Base-by-base conservation (phyloP, 805 yeast species). In the Zygoascus biomembranicola region DNA sequence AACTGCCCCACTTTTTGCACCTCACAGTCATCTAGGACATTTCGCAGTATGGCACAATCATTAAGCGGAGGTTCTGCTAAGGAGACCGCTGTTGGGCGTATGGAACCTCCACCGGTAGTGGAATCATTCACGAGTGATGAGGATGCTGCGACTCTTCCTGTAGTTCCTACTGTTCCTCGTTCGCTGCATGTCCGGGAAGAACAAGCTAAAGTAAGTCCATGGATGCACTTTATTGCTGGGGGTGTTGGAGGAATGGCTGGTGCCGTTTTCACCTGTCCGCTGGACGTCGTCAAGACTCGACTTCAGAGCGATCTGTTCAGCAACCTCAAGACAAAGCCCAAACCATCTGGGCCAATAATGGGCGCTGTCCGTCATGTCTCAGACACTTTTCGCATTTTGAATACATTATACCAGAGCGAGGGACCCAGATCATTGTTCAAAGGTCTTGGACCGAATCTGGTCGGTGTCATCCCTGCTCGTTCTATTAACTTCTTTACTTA, bases 381-480 rank as follows among this genome's bases (percentile, higher is more conserved):
- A 56, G 98, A 92, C 65, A 92, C 98, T 0, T 78, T 85, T 55
- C 72, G 76, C 28, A 94, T 90, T 32, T 73, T 94, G 43, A 73
- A 77, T 35, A 78, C 77, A 48, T 85, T 94, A 18, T 85, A 87
- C 66, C 68, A 68, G 32, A 72, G 73, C 23, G 99, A 94, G 69
- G 99, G 99, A 1, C 73, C 83, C 31, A 73, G 86, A 44, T 92
- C 98, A 3, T 73, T 94, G 47, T 94, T 94, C 70, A 87, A 87
- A 70, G 99, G 99, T 11, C 73, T 94, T 50, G 99, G 99, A 0
- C 99, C 99, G 9, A 94, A 92, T 63, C 74, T 94, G 61, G 95
- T 92, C 16, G 99, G 99, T 52, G 98, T 94, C 14, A 92, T 94
- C 43, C 99, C 99, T 0, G 98, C 99, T 1, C 78, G 99, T 67